Conservation (phyloP, 2,329 filamentous ascomycete species). For the Stenocarpella maydis region DNA sequence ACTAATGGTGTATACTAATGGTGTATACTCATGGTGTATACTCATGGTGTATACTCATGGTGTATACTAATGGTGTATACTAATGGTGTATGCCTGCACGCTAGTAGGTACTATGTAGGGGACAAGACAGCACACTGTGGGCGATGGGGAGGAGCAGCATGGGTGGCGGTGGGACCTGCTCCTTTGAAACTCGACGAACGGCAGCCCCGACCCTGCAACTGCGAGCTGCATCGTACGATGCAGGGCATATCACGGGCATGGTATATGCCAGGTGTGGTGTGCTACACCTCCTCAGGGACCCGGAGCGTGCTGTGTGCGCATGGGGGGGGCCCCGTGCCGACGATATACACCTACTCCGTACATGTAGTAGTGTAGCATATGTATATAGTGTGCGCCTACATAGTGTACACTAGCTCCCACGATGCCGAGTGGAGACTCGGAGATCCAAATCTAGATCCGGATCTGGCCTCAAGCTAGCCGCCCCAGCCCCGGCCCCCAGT, state of each 20-base stretch:
- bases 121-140: background rate
- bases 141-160: background rate
- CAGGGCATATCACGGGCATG: background rate
- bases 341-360: too few species aligned
- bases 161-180: constrained; percentile 6
- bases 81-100: too few species aligned
- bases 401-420: constrained; percentile 4
- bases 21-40: too few species aligned
- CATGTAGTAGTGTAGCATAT: too few species aligned
- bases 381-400: background rate
- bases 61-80: too few species aligned
- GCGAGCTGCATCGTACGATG: constrained; percentile 18
- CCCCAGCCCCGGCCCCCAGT: constrained; percentile 17
- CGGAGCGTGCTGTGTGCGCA: too few species aligned
- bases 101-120: too few species aligned
- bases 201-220: constrained; percentile 8
- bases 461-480: constrained; percentile 24
- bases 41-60: too few species aligned
- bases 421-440: constrained; percentile 23
- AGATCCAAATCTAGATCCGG: constrained; percentile 30
- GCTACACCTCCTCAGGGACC: too few species aligned
- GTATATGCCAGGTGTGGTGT: constrained; percentile 7
- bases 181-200: constrained; percentile 22
- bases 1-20: too few species aligned
- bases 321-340: too few species aligned